Evolutionary conservation across 768 basidiomycete genomes (phyloP).

Genomic region (Strobilomyces dryophilus): DNA sequence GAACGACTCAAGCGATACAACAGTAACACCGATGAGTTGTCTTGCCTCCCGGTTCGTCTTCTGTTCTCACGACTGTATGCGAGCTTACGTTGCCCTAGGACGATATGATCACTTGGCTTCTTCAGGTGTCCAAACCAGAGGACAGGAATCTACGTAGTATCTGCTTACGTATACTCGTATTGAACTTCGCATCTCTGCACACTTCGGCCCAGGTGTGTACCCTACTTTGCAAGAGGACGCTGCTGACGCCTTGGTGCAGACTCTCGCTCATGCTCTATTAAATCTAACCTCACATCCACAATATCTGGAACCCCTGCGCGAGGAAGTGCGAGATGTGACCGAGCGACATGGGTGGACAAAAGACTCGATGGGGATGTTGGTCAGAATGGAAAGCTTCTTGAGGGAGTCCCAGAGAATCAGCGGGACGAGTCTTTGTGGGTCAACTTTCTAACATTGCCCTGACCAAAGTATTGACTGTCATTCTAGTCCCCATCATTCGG

Average conservation of each 20-base stretch:
- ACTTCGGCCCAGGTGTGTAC: constrained; percentile 30
- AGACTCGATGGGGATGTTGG: constrained; percentile 30
- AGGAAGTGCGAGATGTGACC: constrained; percentile 35
- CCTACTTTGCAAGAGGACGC: background rate
- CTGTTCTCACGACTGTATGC: background rate
- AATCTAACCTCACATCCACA: constrained; percentile 38
- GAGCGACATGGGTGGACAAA: constrained; percentile 32
- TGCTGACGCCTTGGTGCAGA: constrained; percentile 20
- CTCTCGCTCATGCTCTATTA: constrained; percentile 36
- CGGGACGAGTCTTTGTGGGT: constrained; percentile 32
- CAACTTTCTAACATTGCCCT: background rate
- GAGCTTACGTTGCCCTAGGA: constrained; percentile 23
- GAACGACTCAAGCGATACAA: constrained; percentile 30
- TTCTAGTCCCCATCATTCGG: constrained; percentile 29
- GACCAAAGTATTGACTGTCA: constrained; percentile 3
- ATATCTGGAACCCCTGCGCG: constrained; percentile 36
- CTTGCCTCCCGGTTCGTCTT: constrained; percentile 32
- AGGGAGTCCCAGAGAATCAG: constrained; percentile 38
- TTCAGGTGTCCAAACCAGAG: constrained; percentile 29
- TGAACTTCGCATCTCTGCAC: constrained; percentile 39
- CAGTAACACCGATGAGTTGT: constrained; percentile 16
- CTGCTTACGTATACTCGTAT: constrained; percentile 32
- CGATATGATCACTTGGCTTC: constrained; percentile 41
- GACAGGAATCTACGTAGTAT: constrained; percentile 27
- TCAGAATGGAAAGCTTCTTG: constrained; percentile 42